These are phyloP conservation scores for Penicillium longicatenatum DNA, from an alignment of 495 filamentous ascomycete species.

Conservation along the genomic window DNA sequence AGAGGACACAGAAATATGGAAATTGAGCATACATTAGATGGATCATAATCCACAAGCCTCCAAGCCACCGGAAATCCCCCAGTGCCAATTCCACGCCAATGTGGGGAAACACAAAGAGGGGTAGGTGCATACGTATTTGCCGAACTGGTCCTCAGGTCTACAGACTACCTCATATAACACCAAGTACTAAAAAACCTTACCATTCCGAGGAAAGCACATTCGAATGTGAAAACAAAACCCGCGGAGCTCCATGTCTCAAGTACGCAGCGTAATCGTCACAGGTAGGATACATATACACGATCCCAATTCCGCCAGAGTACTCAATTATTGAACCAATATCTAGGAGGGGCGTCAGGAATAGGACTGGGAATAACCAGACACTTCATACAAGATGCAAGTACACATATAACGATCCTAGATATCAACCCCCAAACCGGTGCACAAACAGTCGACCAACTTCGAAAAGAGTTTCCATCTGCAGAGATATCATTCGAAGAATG, in stretches of 20 bases:
- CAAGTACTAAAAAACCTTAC: background rate
- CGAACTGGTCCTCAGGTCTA: background rate
- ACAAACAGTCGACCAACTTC: constrained; percentile 31
- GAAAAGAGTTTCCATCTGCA: constrained; percentile 35
- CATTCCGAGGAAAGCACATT: no score
- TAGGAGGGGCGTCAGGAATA: constrained; percentile 57
- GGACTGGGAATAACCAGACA: constrained; percentile 51
- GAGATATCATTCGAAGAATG: constrained; percentile 45
- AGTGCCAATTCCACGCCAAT: constrained; percentile 18
- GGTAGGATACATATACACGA: constrained; percentile 14
- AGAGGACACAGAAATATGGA: background rate
- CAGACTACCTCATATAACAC: background rate
- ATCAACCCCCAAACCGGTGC: constrained; percentile 40
- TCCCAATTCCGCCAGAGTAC: background rate
- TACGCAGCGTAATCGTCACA: constrained; percentile 29
- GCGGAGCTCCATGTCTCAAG: constrained; percentile 12
- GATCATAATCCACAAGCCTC: background rate
- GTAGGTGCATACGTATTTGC: background rate
- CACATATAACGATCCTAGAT: constrained; percentile 54
- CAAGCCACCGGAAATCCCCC: constrained; percentile 29
- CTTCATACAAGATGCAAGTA: constrained; percentile 47
- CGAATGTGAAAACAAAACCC: no score
- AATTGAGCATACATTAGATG: background rate
- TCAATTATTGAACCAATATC: constrained; percentile 1
- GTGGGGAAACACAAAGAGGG: constrained; percentile 15